Evolutionary conservation across 177 flowering plant genomes (phyloP).

Genomic region (Vitis hybrid): DNA sequence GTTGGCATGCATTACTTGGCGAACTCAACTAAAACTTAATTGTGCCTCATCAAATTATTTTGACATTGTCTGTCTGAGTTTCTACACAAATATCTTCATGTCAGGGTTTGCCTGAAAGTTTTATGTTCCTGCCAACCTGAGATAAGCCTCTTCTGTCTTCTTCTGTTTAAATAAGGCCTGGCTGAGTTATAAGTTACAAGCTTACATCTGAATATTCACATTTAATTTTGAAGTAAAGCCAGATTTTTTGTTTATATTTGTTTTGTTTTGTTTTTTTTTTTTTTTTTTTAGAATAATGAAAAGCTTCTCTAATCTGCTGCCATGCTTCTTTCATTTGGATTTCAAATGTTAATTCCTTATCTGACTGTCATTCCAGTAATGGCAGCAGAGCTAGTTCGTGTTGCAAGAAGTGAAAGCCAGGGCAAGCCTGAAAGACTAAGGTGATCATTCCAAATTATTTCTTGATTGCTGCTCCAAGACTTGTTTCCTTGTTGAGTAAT

Average conservation of each 20-base stretch:
- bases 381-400: conserved; percentile 96
- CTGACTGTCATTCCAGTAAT: conserved; percentile 55
- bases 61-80: neutral
- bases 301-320: neutral
- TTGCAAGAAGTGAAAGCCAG: conserved; percentile 58
- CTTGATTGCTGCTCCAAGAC: no score
- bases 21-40: no score
- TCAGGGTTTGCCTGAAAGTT: neutral
- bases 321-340: neutral
- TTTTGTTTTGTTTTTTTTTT: neutral
- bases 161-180: neutral
- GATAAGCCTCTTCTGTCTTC: neutral
- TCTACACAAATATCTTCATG: neutral
- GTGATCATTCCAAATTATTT: conserved; percentile 27
- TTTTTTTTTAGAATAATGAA: neutral
- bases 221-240: neutral
- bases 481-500: no score
- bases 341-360: neutral
- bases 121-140: neutral
- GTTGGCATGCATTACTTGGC: no score
- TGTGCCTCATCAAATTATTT: neutral
- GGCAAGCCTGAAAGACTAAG: conserved; percentile 80
- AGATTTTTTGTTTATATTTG: neutral
- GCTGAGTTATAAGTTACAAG: neutral
- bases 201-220: neutral